Evolutionary conservation across 2,329 filamentous ascomycete species (phyloP), one percentile per base, ranked within the genome.

Genomic region (Mariannaea elegans): DNA sequence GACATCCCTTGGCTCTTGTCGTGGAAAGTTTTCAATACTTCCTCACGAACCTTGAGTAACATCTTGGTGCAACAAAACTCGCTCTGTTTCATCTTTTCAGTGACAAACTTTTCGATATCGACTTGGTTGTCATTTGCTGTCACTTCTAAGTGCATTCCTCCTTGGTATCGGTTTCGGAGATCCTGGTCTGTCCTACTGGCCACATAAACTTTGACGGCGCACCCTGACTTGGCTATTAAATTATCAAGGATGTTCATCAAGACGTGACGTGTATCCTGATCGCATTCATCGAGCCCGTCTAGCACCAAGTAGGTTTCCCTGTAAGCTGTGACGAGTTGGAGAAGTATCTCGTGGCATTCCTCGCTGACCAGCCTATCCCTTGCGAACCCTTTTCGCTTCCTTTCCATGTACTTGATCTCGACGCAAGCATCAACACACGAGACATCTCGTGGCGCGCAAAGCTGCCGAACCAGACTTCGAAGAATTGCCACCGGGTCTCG

Each of bases 251-350:
- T n/a, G 16, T 61, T 38, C 14, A 60, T 57, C 9, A 64, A n/a
- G 2, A 58, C 46, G 21, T 58, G 7, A 3, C 53, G n/a, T 1
- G 54, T 60, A 9, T 36, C 39, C n/a, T 31, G 49, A 14, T 64
- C 57, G n/a, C 60, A 63, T 24, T 67, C 59, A 29, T 67, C 65
- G 4, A 64, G 16, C 1, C 63, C 65, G 29, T 66, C 62, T 2
- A 65, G 27, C 19, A 61, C 38, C n/a, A 67, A 51, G 3, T 52
- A 59, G 0, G 46, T 55, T 23, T 54, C 56, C 1, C 47, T 21
- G 19, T 56, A 64, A 3, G 36, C 18, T n/a, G 53, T 61, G 1
- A 59, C 36, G 0, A 59, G 50, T 10, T 62, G 29, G 14, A 66
- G 5, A 8, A 63, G 45, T 3, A 65, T 31, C 1, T 47, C 19